Base-by-base conservation (phyloP, 1,284 basidiomycete species). In the Apiotrichum mycotoxinovorans region DNA sequence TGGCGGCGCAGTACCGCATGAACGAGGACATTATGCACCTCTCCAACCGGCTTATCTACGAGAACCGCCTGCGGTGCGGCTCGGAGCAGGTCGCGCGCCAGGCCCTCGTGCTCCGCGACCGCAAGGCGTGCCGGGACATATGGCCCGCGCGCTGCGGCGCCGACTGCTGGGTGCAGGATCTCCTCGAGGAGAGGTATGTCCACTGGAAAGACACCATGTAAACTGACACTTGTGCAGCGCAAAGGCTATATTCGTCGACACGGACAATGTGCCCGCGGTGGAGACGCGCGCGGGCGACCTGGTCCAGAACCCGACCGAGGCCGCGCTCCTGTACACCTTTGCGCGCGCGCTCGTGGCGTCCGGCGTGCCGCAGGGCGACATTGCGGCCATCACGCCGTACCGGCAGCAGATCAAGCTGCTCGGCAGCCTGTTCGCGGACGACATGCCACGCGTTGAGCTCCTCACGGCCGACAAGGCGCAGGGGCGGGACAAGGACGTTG, bases 401-500 rank as follows among this genome's bases (percentile, higher is more conserved):
- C 84, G 94, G 1, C 94, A 98, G 67, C 96, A 99, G 73, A 87
- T 94, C 79, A 96, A 97, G 77, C 81, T 94, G 0, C 93, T 58
- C 79, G 83, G 7, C 77, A 86, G 67, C 66, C 85, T 56, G 70
- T 91, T 64, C 75, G 81, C 35, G 11, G 50, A 56, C 23, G 5
- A 30, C 30, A 26, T 70, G 45, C 60, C 66, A 10, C 80, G 79
- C 2, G 80, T 99, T 26, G 96, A 98, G 73, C 85, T 96, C 52
- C 79, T 98, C 56, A 98, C 95, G 0, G 95, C 94, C 4, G 96
- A 98, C 78, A 87, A 87, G 54, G 91, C 89, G 73, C 95, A 98
- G 76, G 96, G 96, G 0, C 81, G 96, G 45, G 96, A 99, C 78
- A 98, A 98, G 75, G 90, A 93, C 49, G 92, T 89, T 67, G 87